Evolutionary conservation across 441 rosid genomes (phyloP).

Genomic region (Manihot esculenta): DNA sequence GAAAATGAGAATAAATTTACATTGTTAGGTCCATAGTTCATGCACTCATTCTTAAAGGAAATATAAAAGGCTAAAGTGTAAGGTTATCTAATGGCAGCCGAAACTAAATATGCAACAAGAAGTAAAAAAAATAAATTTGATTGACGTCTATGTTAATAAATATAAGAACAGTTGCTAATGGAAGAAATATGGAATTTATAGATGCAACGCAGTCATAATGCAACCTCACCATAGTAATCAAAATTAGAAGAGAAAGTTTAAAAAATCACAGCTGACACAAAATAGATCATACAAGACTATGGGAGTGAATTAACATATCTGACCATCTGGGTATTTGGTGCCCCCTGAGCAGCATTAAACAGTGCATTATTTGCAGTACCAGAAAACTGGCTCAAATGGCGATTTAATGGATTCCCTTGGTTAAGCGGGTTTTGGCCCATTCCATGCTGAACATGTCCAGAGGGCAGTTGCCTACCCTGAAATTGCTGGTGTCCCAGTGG

Average conservation of each 20-base stretch:
- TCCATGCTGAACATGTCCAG: constrained; percentile 78
- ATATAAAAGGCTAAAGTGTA: not conserved
- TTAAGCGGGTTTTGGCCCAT: constrained; percentile 88
- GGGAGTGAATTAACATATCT: constrained; percentile 32
- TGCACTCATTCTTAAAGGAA: not conserved
- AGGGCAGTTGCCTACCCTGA: constrained; percentile 79
- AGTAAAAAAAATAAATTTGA: not conserved
- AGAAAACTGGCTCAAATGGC: constrained; percentile 82
- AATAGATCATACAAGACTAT: constrained; percentile 3
- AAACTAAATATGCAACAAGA: not conserved
- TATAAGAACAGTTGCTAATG: too few relatives aligned
- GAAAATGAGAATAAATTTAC: constrained; percentile 2
- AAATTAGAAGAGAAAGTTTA: not conserved
- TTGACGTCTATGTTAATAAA: not conserved
- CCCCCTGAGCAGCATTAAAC: constrained; percentile 89
- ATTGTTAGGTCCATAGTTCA: not conserved
- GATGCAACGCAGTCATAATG: not conserved
- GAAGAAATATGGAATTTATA: not conserved
- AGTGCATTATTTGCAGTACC: constrained; percentile 71
- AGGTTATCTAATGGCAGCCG: not conserved
- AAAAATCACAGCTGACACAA: not conserved
- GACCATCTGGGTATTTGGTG: constrained; percentile 86
- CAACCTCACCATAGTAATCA: not conserved
- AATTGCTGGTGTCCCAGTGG: constrained; percentile 86
- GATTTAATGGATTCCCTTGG: constrained; percentile 76